phyloP scores from a whole-genome alignment of 2,329 filamentous ascomycete genomes.

The Diaporthe citriasiana region DNA sequence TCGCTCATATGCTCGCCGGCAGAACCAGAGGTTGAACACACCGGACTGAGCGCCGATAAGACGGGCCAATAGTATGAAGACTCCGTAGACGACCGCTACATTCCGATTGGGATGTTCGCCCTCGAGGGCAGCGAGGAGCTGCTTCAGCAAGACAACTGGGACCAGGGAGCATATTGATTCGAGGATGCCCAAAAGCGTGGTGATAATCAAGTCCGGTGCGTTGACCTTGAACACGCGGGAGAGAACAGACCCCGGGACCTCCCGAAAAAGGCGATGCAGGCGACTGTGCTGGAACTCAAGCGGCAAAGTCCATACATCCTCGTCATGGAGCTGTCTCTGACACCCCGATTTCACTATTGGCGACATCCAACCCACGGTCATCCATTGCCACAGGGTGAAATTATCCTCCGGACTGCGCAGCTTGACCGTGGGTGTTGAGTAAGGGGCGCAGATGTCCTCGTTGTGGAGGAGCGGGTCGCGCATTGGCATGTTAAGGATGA shows the following conservation, averaged over 20 bases:
- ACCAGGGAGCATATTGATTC: conserved; percentile 70
- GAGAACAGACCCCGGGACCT: conserved; percentile 80
- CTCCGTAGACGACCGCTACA: conserved; percentile 75
- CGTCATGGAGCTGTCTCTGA: conserved; percentile 76
- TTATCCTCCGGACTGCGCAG: conserved; percentile 86
- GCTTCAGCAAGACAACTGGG: conserved; percentile 78
- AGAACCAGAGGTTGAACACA: conserved; percentile 84
- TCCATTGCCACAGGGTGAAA: conserved; percentile 84
- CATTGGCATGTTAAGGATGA: conserved; percentile 78
- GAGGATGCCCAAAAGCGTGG: conserved; percentile 73
- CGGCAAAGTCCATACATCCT: conserved; percentile 85
- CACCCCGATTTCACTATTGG: conserved; percentile 78
- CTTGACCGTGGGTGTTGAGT: conserved; percentile 66
- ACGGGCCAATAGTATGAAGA: conserved; percentile 71
- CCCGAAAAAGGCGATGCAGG: conserved; percentile 81
- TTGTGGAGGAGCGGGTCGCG: conserved; percentile 69
- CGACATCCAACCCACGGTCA: conserved; percentile 86
- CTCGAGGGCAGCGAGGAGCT: conserved; percentile 77
- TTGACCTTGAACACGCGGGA: conserved; percentile 80
- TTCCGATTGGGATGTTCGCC: conserved; percentile 62
- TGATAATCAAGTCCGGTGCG: conserved; percentile 81
- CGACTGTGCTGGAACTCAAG: conserved; percentile 86
- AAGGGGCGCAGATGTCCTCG: conserved; percentile 71
- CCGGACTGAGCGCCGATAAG: conserved; percentile 74
- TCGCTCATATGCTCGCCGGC: conserved; percentile 86